phyloP scores from a whole-genome alignment of 805 yeast species.

The Ogataea angusta region DNA sequence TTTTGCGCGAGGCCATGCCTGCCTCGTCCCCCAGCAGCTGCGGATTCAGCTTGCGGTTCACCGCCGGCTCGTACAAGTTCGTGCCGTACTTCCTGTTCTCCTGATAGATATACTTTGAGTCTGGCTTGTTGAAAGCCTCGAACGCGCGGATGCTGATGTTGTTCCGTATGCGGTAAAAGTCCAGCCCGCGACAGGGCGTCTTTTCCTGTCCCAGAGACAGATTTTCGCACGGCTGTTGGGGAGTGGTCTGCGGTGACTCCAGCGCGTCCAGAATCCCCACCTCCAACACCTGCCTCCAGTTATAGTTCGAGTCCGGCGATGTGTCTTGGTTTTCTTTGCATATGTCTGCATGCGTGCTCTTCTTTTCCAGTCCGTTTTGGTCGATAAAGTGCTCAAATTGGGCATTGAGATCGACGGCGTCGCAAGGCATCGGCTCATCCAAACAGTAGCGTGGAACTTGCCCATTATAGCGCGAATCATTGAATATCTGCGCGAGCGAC shows the following conservation, averaged over 20 bases:
- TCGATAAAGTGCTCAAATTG: constrained; percentile 4
- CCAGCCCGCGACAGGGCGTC: constrained; percentile 17
- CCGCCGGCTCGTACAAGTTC: constrained; percentile 23
- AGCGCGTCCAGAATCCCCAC: constrained; percentile 1
- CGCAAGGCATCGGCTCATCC: constrained; percentile 5
- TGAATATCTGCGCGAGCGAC: constrained; percentile 8
- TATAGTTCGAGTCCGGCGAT: constrained; percentile 8
- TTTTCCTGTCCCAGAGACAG: not conserved
- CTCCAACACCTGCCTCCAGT: constrained; percentile 11
- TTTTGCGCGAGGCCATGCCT: constrained; percentile 1
- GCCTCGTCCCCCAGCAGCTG: not conserved
- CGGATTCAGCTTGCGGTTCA: constrained; percentile 18
- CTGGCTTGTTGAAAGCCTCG: constrained; percentile 3
- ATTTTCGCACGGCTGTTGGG: not conserved
- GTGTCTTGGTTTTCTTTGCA: not conserved
- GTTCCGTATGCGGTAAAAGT: constrained; percentile 15
- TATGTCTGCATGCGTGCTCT: not conserved
- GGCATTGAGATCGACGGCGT: not conserved
- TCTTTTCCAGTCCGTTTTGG: not conserved
- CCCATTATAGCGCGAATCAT: constrained; percentile 3
- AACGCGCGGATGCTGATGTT: constrained; percentile 15
- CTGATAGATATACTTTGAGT: constrained; percentile 13
- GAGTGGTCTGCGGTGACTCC: constrained; percentile 4
- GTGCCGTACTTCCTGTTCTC: constrained; percentile 19
- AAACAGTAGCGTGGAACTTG: constrained; percentile 14